Evolutionary conservation across 176 grass and related monocot genomes (phyloP).

Genomic region (Rhynchospora pubera): DNA sequence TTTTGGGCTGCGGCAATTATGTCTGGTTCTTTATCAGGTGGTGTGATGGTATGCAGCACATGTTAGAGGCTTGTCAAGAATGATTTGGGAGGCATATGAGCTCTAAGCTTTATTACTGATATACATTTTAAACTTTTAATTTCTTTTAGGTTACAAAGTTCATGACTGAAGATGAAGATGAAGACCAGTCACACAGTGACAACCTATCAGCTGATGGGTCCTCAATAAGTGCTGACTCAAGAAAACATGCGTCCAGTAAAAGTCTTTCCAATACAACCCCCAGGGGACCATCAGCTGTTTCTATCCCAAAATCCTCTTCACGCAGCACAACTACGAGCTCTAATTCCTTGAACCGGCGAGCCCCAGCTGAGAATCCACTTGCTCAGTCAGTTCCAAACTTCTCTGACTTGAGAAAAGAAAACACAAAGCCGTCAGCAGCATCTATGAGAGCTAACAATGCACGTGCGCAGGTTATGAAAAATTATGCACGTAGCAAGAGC

Average conservation of each 20-base stretch:
- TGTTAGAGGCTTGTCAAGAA: not conserved
- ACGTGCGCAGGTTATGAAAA: constrained; percentile 41
- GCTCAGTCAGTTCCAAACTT: constrained; percentile 86
- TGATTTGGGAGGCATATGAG: not conserved
- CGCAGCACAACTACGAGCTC: constrained; percentile 39
- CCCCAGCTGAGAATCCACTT: constrained; percentile 55
- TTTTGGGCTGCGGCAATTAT: not conserved
- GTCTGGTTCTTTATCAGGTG: not conserved
- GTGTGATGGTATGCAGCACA: not conserved
- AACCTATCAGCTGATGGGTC: constrained; percentile 74
- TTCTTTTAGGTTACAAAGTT: constrained; percentile 48
- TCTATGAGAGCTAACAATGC: constrained; percentile 36
- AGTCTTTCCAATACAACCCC: constrained; percentile 40
- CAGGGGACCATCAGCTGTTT: constrained; percentile 33
- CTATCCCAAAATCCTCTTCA: constrained; percentile 46
- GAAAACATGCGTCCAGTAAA: constrained; percentile 58
- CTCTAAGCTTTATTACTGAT: not conserved
- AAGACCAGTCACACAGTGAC: constrained; percentile 40
- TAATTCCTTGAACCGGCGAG: constrained; percentile 49
- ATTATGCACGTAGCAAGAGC: constrained; percentile 68
- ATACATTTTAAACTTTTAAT: constrained; percentile 31
- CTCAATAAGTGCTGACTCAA: constrained; percentile 67
- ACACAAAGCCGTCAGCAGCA: constrained; percentile 64
- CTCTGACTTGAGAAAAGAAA: constrained; percentile 88
- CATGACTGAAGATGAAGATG: constrained; percentile 59